A percentile compares a stretch with the other conserved stretches of the same genome.
Evolutionary conservation across 306 rosid genomes (phyloP).

Genomic region (Rosa chinensis): DNA sequence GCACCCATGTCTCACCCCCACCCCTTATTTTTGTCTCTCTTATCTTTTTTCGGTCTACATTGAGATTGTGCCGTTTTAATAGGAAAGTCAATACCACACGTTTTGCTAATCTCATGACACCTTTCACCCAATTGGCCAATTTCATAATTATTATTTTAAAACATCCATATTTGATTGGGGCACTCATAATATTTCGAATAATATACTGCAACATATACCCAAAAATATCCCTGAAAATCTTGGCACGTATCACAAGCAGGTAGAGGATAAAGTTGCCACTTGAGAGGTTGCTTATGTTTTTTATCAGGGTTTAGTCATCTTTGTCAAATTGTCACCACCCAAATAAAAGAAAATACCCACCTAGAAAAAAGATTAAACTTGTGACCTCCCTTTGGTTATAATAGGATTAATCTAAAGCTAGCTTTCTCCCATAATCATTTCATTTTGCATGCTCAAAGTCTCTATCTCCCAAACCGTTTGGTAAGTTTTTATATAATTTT

Average conservation of each 20-base stretch:
- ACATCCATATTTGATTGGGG: not conserved
- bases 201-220: conserved; percentile 2
- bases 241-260: conserved; percentile 9
- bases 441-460: conserved; percentile 37
- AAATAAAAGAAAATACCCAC: conserved; percentile 1
- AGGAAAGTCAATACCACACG: conserved; percentile 17
- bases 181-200: not conserved
- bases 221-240: conserved; percentile 22
- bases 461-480: conserved; percentile 24
- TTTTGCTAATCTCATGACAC: conserved; percentile 18
- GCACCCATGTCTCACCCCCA: conserved; percentile 15
- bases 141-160: not conserved
- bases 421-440: conserved; percentile 46
- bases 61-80: conserved; percentile 17
- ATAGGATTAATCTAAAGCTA: conserved; percentile 39
- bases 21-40: not conserved
- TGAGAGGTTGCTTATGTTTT: not conserved
- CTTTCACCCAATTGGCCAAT: conserved; percentile 6
- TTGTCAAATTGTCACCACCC: conserved; percentile 25
- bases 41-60: not conserved
- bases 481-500: conserved; percentile 16
- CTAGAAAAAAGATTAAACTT: conserved; percentile 13
- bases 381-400: conserved; percentile 17
- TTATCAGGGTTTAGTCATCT: conserved; percentile 38
- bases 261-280: conserved; percentile 25